Evolutionary conservation across 2,329 filamentous ascomycete genomes (phyloP).

Genomic region (Diaporthe nobilis): DNA sequence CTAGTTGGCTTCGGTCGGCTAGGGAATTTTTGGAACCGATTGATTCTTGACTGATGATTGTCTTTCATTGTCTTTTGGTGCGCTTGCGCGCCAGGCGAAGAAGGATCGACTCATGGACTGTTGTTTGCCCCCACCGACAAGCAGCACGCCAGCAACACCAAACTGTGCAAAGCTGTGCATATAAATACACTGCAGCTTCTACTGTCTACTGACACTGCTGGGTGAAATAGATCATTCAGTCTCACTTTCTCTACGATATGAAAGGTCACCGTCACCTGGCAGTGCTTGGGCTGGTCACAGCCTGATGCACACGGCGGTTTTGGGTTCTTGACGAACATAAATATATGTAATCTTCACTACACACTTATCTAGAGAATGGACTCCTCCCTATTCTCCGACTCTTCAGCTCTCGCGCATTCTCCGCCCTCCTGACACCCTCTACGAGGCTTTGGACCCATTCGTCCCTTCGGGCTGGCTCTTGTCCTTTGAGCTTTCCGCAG

Average conservation of each 20-base stretch:
- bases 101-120: conserved; percentile 55
- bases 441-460: background rate
- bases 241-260: background rate
- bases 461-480: background rate
- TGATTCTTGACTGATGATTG: conserved; percentile 51
- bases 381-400: background rate
- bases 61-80: conserved; percentile 67
- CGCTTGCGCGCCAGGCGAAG: conserved; percentile 62
- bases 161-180: background rate
- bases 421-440: background rate
- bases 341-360: background rate
- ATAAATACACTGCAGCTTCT: background rate
- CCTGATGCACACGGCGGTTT: background rate
- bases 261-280: background rate
- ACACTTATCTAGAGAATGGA: background rate
- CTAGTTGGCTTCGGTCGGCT: conserved; percentile 76
- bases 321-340: background rate
- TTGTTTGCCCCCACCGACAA: background rate
- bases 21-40: conserved; percentile 83
- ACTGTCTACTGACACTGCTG: background rate
- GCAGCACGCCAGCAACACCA: background rate
- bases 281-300: background rate
- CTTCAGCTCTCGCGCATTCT: background rate
- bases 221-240: background rate
- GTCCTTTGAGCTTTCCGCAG: background rate